Evolutionary conservation across 2,329 filamentous ascomycete genomes (phyloP).

Genomic region (Epichloe brachyelytri): DNA sequence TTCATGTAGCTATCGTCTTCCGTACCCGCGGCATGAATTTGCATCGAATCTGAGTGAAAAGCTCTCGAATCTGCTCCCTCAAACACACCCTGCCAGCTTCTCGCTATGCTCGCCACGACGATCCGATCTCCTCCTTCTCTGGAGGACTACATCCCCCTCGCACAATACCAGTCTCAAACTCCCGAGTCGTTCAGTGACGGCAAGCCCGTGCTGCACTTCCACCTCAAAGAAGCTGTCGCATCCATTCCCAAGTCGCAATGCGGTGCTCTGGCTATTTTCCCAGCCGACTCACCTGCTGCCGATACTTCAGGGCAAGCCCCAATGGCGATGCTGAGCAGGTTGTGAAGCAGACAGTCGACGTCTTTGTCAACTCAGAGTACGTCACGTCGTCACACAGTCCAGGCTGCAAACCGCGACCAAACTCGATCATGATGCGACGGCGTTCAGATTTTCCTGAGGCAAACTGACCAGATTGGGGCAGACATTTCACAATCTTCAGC

Average conservation of each 20-base stretch:
- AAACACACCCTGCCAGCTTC: neutral
- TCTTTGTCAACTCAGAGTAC: constrained; percentile 47
- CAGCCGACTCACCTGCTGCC: constrained; percentile 23
- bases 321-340: constrained; percentile 23
- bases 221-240: constrained; percentile 42
- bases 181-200: constrained; percentile 58
- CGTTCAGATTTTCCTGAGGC: too few species aligned
- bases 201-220: constrained; percentile 58
- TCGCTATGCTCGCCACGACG: constrained; percentile 34
- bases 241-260: constrained; percentile 43
- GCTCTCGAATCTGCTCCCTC: neutral
- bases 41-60: too few species aligned
- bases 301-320: constrained; percentile 10
- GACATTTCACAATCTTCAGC: constrained; percentile 50
- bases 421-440: too few species aligned
- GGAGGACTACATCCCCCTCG: constrained; percentile 49
- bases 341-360: constrained; percentile 36
- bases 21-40: too few species aligned
- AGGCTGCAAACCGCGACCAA: neutral
- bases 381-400: neutral
- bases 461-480: constrained; percentile 7
- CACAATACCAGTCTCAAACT: constrained; percentile 59
- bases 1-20: too few species aligned
- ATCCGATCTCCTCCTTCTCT: constrained; percentile 43
- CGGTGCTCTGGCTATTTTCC: constrained; percentile 41